A percentile compares a stretch with the other conserved stretches of the same genome.
Conservation (phyloP, 1,284 basidiomycete genomes). For the Puccinia brachypodii region DNA sequence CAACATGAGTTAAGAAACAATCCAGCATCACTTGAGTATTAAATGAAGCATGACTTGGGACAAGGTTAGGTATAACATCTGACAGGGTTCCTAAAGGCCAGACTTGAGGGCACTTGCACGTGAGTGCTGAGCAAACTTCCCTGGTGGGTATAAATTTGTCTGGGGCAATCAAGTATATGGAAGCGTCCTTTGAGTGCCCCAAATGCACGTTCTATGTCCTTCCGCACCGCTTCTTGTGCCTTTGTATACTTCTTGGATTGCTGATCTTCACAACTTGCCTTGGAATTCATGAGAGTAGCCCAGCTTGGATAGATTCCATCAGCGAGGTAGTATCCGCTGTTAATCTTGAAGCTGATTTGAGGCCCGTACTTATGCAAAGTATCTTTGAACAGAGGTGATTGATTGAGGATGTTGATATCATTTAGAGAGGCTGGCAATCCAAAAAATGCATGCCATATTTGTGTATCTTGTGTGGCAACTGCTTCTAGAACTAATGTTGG, state of each 20-base stretch:
- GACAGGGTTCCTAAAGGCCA: no score
- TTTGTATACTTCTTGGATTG: background rate
- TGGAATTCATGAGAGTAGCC: background rate
- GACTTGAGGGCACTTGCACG: no score
- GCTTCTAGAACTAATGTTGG: constrained; percentile 1
- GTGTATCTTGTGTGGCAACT: background rate
- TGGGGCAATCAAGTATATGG: background rate
- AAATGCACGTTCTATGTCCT: constrained; percentile 5
- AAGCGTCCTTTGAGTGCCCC: background rate
- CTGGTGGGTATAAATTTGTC: no score
- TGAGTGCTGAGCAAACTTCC: no score
- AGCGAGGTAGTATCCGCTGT: background rate
- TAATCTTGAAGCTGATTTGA: background rate
- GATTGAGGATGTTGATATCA: constrained; percentile 7
- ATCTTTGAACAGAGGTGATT: background rate
- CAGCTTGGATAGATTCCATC: no score
- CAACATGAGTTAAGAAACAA: no score
- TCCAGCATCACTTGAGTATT: no score
- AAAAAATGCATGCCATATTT: constrained; percentile 9
- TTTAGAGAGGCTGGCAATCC: constrained; percentile 19
- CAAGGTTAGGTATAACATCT: no score
- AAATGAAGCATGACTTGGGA: no score
- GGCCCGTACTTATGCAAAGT: background rate
- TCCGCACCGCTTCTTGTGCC: background rate
- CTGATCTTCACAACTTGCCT: background rate